Conservation (phyloP, 208 protist species). For the Sergeia podlipaevii region DNA sequence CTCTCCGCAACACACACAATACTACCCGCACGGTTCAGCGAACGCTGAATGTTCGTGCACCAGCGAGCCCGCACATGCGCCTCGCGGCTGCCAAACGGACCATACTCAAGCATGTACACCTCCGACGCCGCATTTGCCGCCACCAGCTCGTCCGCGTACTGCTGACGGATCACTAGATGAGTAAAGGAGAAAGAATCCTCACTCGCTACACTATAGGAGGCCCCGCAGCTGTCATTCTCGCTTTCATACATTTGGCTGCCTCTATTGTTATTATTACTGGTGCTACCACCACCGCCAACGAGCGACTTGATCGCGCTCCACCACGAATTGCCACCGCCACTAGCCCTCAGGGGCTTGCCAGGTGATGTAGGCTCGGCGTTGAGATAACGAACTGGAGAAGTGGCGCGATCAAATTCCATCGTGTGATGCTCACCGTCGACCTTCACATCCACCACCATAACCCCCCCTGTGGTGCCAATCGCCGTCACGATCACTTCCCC, state of each 20-base stretch:
- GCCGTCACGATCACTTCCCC: constrained; percentile 40
- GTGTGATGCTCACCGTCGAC: constrained; percentile 51
- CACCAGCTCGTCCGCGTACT: constrained; percentile 40
- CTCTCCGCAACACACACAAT: constrained; percentile 48
- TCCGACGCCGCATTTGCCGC: constrained; percentile 46
- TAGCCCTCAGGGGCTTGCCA: too few relatives aligned
- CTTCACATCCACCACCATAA: constrained; percentile 62
- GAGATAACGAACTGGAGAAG: constrained; percentile 11
- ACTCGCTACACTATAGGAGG: background rate
- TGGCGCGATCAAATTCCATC: constrained; percentile 37
- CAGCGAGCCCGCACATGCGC: constrained; percentile 27
- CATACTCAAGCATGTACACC: constrained; percentile 51
- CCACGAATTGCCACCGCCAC: constrained; percentile 6
- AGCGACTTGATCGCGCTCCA: constrained; percentile 26
- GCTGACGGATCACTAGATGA: constrained; percentile 34
- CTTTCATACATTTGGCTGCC: background rate
- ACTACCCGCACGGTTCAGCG: constrained; percentile 29
- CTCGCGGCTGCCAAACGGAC: background rate
- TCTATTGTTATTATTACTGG: background rate
- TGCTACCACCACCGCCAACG: constrained; percentile 2
- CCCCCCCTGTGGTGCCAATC: constrained; percentile 48
- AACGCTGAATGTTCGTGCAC: constrained; percentile 47
- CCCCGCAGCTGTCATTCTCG: background rate
- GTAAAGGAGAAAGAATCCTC: constrained; percentile 31
- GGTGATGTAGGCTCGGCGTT: constrained; percentile 10